Base-by-base conservation (phyloP, 1,284 basidiomycete genomes). In the Pseudozyma flocculosa region DNA sequence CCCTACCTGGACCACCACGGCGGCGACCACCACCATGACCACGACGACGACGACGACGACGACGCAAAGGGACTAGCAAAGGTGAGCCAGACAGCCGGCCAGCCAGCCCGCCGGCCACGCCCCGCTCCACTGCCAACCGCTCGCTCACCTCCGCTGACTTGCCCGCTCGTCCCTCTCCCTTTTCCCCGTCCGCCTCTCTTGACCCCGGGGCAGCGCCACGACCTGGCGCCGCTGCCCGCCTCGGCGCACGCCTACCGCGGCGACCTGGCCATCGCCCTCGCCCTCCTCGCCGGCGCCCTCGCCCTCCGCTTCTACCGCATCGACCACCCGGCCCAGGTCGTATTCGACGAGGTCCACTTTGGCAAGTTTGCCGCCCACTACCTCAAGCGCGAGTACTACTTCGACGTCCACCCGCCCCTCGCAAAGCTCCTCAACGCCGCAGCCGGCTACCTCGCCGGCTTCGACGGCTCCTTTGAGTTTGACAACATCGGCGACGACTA, bases 401-500 rank as follows among this genome's bases (percentile, higher is more conserved):
- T 99, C 82, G 95, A 99, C 79, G 95, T 99, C 4, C 95, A 99
- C 75, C 94, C 94, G 37, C 94, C 94, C 15, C 86, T 75, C 17
- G 76, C 75, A 15, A 70, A 76, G 41, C 57, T 76, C 34, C 63
- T 77, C 43, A 76, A 80, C 72, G 95, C 88, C 42, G 84, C 94
- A 36, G 88, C 89, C 23, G 95, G 92, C 59, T 97, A 91, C 89
- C 87, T 95, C 57, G 90, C 94, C 40, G 95, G 95, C 10, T 98
- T 94, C 77, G 89, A 96, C 71, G 95, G 94, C 26, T 81, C 86
- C 48, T 99, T 96, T 79, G 84, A 87, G 38, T 99, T 99, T 81
- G 89, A 94, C 55, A 88, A 87, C 75, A 98, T 99, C 61, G 94
- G 93, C 17, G 93, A 97, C 79, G 89, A 85, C 77, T 98, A 98